phyloP scores from a whole-genome alignment of 177 flowering plant genomes.

The Tripterygium wilfordii region DNA sequence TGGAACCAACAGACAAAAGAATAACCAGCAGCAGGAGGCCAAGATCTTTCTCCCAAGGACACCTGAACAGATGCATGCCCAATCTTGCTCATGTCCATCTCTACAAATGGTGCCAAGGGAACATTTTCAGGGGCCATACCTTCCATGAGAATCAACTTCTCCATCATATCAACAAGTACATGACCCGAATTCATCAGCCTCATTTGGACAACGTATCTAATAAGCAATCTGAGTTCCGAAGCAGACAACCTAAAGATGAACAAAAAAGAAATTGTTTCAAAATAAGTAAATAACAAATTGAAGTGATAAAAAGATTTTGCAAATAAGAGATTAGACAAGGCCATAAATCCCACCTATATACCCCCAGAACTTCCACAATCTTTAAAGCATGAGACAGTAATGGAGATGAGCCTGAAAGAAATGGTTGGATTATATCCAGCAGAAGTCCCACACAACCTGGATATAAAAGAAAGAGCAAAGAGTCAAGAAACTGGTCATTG shows the following conservation, averaged over 20 bases:
- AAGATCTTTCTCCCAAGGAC: conserved; percentile 93
- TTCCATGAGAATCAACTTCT: conserved; percentile 68
- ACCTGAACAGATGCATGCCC: conserved; percentile 97
- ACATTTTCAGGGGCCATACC: conserved; percentile 67
- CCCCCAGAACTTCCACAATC: conserved; percentile 93
- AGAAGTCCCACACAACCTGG: conserved; percentile 94
- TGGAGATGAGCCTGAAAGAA: conserved; percentile 76
- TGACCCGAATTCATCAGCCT: conserved; percentile 67
- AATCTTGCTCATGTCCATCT: conserved; percentile 88
- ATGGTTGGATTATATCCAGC: conserved; percentile 78
- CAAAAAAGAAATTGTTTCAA: too few species aligned
- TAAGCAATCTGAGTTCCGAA: conserved; percentile 73
- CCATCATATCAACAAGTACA: conserved; percentile 84
- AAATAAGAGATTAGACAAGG: not conserved
- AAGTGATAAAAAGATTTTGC: too few species aligned
- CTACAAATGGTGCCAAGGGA: conserved; percentile 88
- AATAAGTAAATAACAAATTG: too few species aligned
- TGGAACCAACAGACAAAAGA: conserved; percentile 99
- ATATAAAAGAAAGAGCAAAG: conserved; percentile 13
- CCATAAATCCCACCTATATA: conserved; percentile 59
- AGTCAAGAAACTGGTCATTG: conserved; percentile 6
- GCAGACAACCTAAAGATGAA: conserved; percentile 93
- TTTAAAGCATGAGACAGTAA: conserved; percentile 67
- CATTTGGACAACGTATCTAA: conserved; percentile 79
- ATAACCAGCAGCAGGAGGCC: conserved; percentile 99